These are phyloP conservation scores for Alternaria longipes DNA, from an alignment of 2,329 filamentous ascomycete genomes.

Conservation along the genomic window DNA sequence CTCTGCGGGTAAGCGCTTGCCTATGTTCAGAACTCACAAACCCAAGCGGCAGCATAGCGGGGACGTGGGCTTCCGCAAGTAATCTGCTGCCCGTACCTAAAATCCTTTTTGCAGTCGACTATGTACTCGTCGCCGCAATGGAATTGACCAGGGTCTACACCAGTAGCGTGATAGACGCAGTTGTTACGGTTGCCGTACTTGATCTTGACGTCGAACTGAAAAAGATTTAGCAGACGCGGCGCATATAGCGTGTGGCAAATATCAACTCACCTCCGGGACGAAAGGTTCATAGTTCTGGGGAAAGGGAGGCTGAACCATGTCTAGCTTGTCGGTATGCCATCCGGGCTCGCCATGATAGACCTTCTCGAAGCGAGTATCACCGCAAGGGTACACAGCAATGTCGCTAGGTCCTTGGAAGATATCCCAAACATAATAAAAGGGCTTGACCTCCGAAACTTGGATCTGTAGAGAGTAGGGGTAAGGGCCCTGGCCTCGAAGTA, in stretches of 20 bases:
- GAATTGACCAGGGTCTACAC: neutral
- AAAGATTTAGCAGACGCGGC: neutral
- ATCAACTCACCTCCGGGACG: neutral
- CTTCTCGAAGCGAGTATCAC: constrained; percentile 3
- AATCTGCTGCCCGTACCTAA: neutral
- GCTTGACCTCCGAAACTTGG: neutral
- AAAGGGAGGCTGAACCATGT: neutral
- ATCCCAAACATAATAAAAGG: neutral
- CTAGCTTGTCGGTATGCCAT: constrained; percentile 1
- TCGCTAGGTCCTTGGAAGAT: constrained; percentile 10
- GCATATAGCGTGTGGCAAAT: neutral
- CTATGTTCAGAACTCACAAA: neutral
- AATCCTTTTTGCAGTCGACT: neutral
- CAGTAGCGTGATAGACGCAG: neutral
- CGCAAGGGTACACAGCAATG: constrained; percentile 5
- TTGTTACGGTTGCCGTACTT: neutral
- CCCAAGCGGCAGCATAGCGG: neutral
- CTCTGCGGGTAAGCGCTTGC: neutral
- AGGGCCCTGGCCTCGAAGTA: neutral
- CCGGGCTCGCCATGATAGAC: constrained; percentile 3
- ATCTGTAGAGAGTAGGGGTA: constrained; percentile 11
- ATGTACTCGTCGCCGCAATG: constrained; percentile 3
- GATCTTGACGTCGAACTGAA: neutral
- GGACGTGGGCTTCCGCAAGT: neutral
- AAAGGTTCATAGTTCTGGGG: neutral